Evolutionary conservation across 208 protist genomes (phyloP), one percentile per base, ranked within the genome.

Genomic region (Vickermania spadyakhi): DNA sequence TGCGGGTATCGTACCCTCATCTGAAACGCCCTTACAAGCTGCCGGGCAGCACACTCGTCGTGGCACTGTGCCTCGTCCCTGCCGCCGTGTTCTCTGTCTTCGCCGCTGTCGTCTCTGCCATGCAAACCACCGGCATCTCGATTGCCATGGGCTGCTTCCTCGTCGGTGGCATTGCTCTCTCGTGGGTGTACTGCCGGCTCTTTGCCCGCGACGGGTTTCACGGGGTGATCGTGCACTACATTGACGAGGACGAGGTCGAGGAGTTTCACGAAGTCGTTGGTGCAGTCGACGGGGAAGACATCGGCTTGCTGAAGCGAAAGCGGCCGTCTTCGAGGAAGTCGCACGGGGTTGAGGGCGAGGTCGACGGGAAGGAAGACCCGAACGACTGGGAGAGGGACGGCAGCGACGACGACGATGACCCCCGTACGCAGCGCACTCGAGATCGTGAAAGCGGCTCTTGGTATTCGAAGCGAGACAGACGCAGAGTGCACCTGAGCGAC

Each of bases 151-250:
- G 81, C 13, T 28, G 68, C 31, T 91, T 84, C 61, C 54, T 91
- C 1, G 68, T 86, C 21, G 68, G 63, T n/a, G 84, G 80, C 2
- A 66, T 52, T 29, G 61, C 31, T 11, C 30, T 85, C 3, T 88
- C 84, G 26, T 91, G 75, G 63, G 22, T 88, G 45, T 91, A 91
- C 70, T 91, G 84, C 67, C 77, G 73, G 54, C 65, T 81, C 42
- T 73, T 86, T 50, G 84, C 76, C 22, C 68, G 54, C 50, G 79
- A 86, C 62, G 84, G 84, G 49, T 91, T 91, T 50, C 84, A 91
- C 49, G 84, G 84, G 27, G 80, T 87, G 23, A 91, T 91, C 62
- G 84, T 91, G 56, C 62, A 83, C 50, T 57, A 79, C 25, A 72
- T 66, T 30, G 68, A 75, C 21, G 73, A 79, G 22, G 73, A 79